Percentiles rank a stretch among this genome's conserved stretches.
phyloP scores from a whole-genome alignment of 495 filamentous ascomycete genomes.

The Daldinia childiae region DNA sequence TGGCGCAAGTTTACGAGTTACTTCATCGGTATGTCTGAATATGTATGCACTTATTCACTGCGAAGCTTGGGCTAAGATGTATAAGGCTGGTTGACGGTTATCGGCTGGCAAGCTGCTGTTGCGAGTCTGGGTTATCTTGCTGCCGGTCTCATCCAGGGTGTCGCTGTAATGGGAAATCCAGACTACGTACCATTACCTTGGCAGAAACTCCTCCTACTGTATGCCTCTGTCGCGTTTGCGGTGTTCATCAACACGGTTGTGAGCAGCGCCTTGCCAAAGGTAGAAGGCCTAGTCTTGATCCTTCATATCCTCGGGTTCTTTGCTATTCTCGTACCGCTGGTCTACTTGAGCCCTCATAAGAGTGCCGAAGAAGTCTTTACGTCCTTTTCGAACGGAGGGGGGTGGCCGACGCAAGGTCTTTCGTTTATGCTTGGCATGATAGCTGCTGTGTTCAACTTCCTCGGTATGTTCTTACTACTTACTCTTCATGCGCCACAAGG shows the following conservation, averaged over 20 bases:
- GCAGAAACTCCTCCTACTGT: conserved; percentile 62
- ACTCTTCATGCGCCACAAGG: background rate
- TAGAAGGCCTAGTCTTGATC: conserved; percentile 58
- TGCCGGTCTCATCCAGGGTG: conserved; percentile 66
- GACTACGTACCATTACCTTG: conserved; percentile 42
- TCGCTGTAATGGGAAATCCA: conserved; percentile 26
- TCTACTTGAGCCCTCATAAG: conserved; percentile 57
- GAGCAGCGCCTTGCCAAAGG: conserved; percentile 53
- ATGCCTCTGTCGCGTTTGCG: conserved; percentile 51
- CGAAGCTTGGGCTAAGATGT: background rate
- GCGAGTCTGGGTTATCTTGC: conserved; percentile 64
- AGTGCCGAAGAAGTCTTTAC: conserved; percentile 42
- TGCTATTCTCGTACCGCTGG: conserved; percentile 60
- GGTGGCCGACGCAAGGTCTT: conserved; percentile 53
- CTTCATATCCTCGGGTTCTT: conserved; percentile 63
- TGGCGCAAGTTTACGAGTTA: conserved; percentile 68
- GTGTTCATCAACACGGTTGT: conserved; percentile 57
- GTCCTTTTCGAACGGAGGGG: conserved; percentile 57
- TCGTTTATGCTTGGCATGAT: conserved; percentile 47
- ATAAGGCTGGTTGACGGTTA: conserved; percentile 64
- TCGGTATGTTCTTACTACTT: background rate
- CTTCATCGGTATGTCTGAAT: conserved; percentile 53
- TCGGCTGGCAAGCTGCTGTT: conserved; percentile 68
- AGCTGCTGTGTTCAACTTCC: conserved; percentile 7
- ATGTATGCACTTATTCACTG: background rate